These are phyloP conservation scores for Zygosaccharomyces bisporus DNA, from an alignment of 805 yeast genomes.

Conservation along the genomic window DNA sequence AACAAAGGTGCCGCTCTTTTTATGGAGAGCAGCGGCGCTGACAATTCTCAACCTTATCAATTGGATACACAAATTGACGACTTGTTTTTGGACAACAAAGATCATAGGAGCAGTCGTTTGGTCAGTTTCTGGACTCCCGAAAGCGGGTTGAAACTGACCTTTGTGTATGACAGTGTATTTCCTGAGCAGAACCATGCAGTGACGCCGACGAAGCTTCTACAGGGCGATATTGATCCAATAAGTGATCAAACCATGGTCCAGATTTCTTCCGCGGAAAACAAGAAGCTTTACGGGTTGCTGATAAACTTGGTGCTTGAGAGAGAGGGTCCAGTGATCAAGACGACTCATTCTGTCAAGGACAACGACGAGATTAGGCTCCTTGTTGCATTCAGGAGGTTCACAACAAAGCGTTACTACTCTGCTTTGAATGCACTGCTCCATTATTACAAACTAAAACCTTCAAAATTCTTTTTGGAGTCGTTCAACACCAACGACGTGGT, in stretches of 20 bases:
- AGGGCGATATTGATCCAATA: slow-evolving; percentile 55
- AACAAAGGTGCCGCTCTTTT: slow-evolving; percentile 81
- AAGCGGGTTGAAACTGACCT: slow-evolving; percentile 39
- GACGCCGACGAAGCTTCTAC: slow-evolving; percentile 26
- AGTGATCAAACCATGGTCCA: slow-evolving; percentile 76
- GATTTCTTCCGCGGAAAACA: slow-evolving; percentile 77
- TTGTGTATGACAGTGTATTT: slow-evolving; percentile 74
- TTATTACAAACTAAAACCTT: slow-evolving; percentile 78
- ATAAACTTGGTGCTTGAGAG: slow-evolving; percentile 64
- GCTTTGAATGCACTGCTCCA: slow-evolving; percentile 83
- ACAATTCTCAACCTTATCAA: slow-evolving; percentile 38
- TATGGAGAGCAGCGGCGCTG: slow-evolving; percentile 55
- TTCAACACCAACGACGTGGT: slow-evolving; percentile 79
- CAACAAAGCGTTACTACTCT: slow-evolving; percentile 82
- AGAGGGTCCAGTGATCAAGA: slow-evolving; percentile 90
- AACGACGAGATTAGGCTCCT: slow-evolving; percentile 81
- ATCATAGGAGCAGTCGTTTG: slow-evolving; percentile 70
- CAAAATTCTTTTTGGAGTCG: slow-evolving; percentile 91
- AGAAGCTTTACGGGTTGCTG: slow-evolving; percentile 67
- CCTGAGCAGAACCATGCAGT: slow-evolving; percentile 28
- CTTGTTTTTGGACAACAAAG: slow-evolving; percentile 61
- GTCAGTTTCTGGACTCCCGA: slow-evolving; percentile 48
- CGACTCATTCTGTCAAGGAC: slow-evolving; percentile 67
- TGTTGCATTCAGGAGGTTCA: slow-evolving; percentile 79
- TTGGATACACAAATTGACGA: slow-evolving; percentile 81